phyloP scores from a whole-genome alignment of 2,329 filamentous ascomycete genomes.

The Xylariaceae sp. region DNA sequence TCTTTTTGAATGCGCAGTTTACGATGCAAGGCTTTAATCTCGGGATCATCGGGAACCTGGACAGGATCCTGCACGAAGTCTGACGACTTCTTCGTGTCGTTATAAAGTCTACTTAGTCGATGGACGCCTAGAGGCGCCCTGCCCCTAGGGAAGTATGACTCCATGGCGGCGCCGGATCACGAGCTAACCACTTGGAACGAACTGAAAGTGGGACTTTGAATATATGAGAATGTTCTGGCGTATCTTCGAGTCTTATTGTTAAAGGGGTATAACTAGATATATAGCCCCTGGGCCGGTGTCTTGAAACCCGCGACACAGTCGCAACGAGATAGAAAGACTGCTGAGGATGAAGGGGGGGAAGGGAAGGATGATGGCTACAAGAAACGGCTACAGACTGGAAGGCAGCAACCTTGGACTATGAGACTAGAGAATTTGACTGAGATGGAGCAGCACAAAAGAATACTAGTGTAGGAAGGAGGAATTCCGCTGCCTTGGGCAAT shows the following conservation, averaged over 20 bases:
- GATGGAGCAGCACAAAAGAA: neutral
- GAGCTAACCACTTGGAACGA: neutral
- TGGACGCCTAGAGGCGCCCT: slow-evolving; percentile 55
- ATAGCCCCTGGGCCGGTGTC: neutral
- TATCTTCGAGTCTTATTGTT: neutral
- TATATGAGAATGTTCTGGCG: neutral
- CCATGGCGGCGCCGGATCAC: slow-evolving; percentile 36
- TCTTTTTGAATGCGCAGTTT: slow-evolving; percentile 78
- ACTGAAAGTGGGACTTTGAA: neutral
- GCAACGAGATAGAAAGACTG: neutral
- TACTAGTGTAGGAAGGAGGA: slow-evolving; percentile 2
- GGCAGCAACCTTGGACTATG: neutral
- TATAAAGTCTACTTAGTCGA: slow-evolving; percentile 67
- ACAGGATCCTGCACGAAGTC: slow-evolving; percentile 64
- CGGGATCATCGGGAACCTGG: slow-evolving; percentile 60
- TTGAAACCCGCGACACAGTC: slow-evolving; percentile 2
- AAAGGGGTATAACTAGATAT: neutral
- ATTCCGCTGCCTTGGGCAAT: slow-evolving; percentile 19
- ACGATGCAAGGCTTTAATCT: slow-evolving; percentile 66
- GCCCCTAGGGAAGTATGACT: slow-evolving; percentile 45
- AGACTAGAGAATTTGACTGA: neutral
- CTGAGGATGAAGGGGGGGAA: neutral
- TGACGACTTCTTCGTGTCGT: slow-evolving; percentile 73
- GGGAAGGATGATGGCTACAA: neutral
- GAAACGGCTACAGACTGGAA: neutral